Evolutionary conservation across 2,329 filamentous ascomycete genomes (phyloP), one percentile per base, ranked within the genome.

Genomic region (Colletotrichum shisoi): DNA sequence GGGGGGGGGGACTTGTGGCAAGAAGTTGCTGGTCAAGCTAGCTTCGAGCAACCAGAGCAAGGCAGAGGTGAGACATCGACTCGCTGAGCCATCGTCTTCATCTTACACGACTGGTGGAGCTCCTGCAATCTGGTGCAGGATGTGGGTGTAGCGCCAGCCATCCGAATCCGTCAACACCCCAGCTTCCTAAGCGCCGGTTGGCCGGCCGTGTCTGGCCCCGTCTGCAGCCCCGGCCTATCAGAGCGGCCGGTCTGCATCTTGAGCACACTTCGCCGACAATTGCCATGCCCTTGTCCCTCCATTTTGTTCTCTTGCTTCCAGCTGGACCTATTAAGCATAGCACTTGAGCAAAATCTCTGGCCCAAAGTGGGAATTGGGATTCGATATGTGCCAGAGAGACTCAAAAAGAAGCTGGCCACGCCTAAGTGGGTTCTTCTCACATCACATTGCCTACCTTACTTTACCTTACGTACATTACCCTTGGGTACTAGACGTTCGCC

Each of bases 161-260:
- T 78, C 77, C 77, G 76, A 77, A 76, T 78, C 75, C 75, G 74
- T 75, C 69, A 67, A 70, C 69, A 75, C 77, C 79, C 79, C 74
- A 72, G 78, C 73, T 76, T 76, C 73, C 75, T 81, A 82, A 81
- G 80, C 81, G 81, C 80, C 81, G 76, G 81, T 78, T 82, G 81
- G 80, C 72, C 76, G 74, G 75, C 74, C 54, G 61, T 59, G 61
- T 59, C 53, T 64, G 64, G 61, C 49, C 64, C 74, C 73, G 72
- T 72, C 72, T 72, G 68, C 71, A 71, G 63, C 70, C 72, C 68
- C 75, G 76, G 76, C 81, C 81, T 81, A 83, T 83, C 81, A 82
- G 72, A 74, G 73, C 63, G 46, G 70, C 66, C 71, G 70, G 68
- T 61, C 70, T 74, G 73, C 76, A 75, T 74, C 64, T 67, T 37